Evolutionary conservation across 805 yeast species (phyloP).

Genomic region (Kluyveromyces dobzhanskii): DNA sequence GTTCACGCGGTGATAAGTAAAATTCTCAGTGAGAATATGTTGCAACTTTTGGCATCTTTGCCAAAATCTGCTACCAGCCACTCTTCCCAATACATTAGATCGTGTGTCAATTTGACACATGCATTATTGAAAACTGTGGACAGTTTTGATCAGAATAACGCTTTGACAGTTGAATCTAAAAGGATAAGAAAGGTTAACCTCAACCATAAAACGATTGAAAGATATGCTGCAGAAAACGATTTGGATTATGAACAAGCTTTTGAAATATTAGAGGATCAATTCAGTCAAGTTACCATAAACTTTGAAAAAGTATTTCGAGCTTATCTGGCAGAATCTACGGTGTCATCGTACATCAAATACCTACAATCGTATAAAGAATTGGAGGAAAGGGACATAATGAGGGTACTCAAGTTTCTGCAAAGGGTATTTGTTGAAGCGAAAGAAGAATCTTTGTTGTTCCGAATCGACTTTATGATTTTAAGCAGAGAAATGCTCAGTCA

Average conservation of each 20-base stretch:
- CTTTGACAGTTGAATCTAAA: slow-evolving; percentile 39
- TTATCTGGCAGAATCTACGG: slow-evolving; percentile 40
- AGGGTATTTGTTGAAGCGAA: slow-evolving; percentile 58
- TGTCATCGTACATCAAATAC: slow-evolving; percentile 57
- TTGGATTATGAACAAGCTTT: slow-evolving; percentile 27
- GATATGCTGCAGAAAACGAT: slow-evolving; percentile 28
- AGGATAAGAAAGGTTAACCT: slow-evolving; percentile 24
- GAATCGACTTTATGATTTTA: slow-evolving; percentile 65
- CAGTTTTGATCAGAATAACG: slow-evolving; percentile 46
- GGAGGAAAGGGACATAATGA: slow-evolving; percentile 48
- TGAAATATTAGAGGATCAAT: slow-evolving; percentile 17
- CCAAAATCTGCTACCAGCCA: slow-evolving; percentile 59
- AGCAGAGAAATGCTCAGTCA: slow-evolving; percentile 47
- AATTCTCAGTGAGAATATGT: slow-evolving; percentile 56
- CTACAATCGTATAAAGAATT: slow-evolving; percentile 57
- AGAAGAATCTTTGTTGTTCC: slow-evolving; percentile 45
- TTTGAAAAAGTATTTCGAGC: slow-evolving; percentile 17
- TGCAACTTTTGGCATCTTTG: slow-evolving; percentile 46
- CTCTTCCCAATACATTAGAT: slow-evolving; percentile 52
- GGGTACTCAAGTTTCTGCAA: slow-evolving; percentile 62
- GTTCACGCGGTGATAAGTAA: slow-evolving; percentile 51
- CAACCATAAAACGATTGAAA: slow-evolving; percentile 24
- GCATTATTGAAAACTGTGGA: slow-evolving; percentile 61
- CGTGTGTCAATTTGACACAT: slow-evolving; percentile 57
- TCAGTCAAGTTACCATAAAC: slow-evolving; percentile 13